phyloP scores from a whole-genome alignment of 352 stramenopile genomes.

The Phytophthora citricola region DNA sequence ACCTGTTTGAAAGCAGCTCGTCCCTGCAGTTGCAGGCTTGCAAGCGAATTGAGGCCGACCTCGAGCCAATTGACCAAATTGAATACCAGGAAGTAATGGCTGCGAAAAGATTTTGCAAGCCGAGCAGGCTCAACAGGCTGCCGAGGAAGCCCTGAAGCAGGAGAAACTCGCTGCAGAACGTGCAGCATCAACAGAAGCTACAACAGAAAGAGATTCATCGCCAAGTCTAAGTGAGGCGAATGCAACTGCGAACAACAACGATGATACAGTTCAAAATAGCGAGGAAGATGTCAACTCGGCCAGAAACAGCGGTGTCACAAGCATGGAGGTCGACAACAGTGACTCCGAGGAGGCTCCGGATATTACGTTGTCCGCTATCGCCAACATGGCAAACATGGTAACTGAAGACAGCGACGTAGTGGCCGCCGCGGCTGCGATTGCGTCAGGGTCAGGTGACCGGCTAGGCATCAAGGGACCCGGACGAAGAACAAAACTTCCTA shows the following conservation, averaged over 20 bases:
- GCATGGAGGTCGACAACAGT: constrained; percentile 87
- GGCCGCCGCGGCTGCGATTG: constrained; percentile 56
- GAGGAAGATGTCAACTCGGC: constrained; percentile 33
- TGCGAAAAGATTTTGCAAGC: constrained; percentile 51
- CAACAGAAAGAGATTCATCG: constrained; percentile 24
- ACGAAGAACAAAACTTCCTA: constrained; percentile 33
- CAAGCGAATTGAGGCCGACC: constrained; percentile 65
- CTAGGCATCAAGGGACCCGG: constrained; percentile 53
- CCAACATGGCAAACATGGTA: constrained; percentile 92
- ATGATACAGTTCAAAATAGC: constrained; percentile 35
- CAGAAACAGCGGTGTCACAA: constrained; percentile 44
- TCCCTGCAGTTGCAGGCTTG: constrained; percentile 55
- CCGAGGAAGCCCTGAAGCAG: constrained; percentile 51
- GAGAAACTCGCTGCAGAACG: constrained; percentile 56
- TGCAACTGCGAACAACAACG: constrained; percentile 9
- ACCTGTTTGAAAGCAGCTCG: constrained; percentile 57
- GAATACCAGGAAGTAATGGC: constrained; percentile 72
- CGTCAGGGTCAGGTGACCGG: constrained; percentile 42
- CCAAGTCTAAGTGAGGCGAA: constrained; percentile 31
- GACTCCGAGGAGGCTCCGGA: constrained; percentile 78
- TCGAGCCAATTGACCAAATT: constrained; percentile 68
- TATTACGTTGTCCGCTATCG: constrained; percentile 83
- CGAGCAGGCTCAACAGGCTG: constrained; percentile 51
- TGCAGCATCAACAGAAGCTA: constrained; percentile 34
- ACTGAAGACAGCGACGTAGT: constrained; percentile 81